Evolutionary conservation across 192 early-diverging fungal species (phyloP), one percentile per base, ranked within the genome.

Genomic region (Coemansia sp.): DNA sequence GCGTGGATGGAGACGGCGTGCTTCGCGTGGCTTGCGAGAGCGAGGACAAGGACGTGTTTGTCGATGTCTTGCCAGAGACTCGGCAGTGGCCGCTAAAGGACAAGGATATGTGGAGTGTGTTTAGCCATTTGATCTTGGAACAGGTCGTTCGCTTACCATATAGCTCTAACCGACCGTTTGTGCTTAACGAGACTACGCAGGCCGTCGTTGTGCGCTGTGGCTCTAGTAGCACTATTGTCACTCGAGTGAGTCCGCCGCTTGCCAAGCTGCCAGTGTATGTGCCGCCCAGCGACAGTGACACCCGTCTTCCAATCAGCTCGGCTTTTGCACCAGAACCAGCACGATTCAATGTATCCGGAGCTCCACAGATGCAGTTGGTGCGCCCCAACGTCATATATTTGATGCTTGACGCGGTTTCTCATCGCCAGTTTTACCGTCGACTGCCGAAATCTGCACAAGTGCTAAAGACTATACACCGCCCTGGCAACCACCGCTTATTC

Each of bases 371-470:
- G 37, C 48, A n/a, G 14, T 29, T 25, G 11, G 68, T 62, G 21
- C 76, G 72, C 1, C 86, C 82, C 5, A 88, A 88, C 46, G 84
- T 86, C 29, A 63, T 88, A 27, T 79, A 75, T 19, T 36, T 88
- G n/a, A 81, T 86, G 67, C 58, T 88, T 50, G 87, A 88, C 44
- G 87, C 87, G 0, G 74, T 85, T 0, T 77, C 85, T 5, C 84
- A 66, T 27, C 64, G 84, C 10, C 84, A 86, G 63, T 88, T 88
- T 36, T 82, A 80, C 62, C 85, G 87, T 9, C 80, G 82, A 27
- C 69, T 88, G 62, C 76, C 77, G 62, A 85, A 84, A 31, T 78
- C 85, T 0, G 73, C 78, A 7, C 32, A 66, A 2, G 66, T 68
- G 0, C 57, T 88, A 5, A 59, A 36, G 8, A 61, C 50, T 2